A percentile compares a stretch with the other conserved stretches of the same genome.
Conservation (phyloP, 768 basidiomycete species). For the Tricholoma matsutake region DNA sequence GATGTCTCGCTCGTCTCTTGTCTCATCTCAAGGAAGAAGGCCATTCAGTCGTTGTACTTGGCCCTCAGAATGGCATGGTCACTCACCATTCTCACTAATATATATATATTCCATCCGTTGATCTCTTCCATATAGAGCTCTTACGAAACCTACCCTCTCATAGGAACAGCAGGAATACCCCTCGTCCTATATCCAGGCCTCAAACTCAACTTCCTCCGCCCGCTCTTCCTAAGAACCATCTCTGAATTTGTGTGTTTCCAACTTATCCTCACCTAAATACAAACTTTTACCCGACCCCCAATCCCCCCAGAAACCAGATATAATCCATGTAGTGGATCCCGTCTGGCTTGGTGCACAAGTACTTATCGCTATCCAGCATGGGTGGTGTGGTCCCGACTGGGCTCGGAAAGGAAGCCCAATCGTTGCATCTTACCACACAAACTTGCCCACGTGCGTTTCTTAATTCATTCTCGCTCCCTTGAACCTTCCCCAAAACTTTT, state of each 20-base stretch:
- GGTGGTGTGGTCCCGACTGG: background rate
- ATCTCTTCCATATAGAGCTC: background rate
- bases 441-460: background rate
- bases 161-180: background rate
- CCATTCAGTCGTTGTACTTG: background rate
- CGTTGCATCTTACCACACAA: background rate
- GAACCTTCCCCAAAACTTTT: background rate
- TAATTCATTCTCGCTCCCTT: background rate
- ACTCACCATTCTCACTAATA: background rate
- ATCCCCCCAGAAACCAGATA: background rate
- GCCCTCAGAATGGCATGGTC: constrained; percentile 1
- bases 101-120: background rate
- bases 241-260: background rate
- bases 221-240: background rate
- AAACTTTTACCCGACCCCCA: too few species aligned
- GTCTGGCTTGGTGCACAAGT: background rate
- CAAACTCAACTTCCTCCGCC: background rate
- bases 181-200: background rate
- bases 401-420: background rate
- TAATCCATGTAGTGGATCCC: background rate
- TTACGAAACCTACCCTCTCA: background rate
- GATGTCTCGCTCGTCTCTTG: background rate
- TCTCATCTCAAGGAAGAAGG: background rate
- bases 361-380: background rate
- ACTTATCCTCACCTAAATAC: too few species aligned